A percentile compares a stretch with the other conserved stretches of the same genome.
phyloP scores from a whole-genome alignment of 495 filamentous ascomycete genomes.

The Xylaria acuta region DNA sequence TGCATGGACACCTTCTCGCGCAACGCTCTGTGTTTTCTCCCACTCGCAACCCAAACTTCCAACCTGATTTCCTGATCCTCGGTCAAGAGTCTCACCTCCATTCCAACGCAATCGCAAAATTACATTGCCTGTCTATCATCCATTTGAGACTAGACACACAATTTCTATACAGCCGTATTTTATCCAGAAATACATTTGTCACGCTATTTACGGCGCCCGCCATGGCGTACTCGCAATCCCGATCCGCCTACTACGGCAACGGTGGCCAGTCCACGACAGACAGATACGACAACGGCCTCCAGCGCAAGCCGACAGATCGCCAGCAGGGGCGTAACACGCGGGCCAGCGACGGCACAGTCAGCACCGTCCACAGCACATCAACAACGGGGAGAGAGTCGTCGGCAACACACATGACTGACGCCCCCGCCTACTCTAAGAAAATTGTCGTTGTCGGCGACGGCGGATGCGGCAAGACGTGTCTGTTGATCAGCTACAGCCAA shows the following conservation, averaged over 20 bases:
- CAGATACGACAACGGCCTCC: constrained; percentile 48
- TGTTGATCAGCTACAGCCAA: constrained; percentile 97
- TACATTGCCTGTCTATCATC: constrained; percentile 2
- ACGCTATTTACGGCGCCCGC: constrained; percentile 21
- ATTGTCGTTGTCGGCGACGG: constrained; percentile 98
- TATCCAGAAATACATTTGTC: constrained; percentile 26
- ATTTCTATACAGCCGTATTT: constrained; percentile 1
- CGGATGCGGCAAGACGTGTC: constrained; percentile 97
- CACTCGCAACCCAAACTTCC: constrained; percentile 21
- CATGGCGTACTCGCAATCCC: constrained; percentile 55
- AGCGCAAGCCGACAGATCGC: constrained; percentile 46
- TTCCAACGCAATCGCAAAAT: constrained; percentile 25
- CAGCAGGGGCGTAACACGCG: constrained; percentile 52
- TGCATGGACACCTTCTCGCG: constrained; percentile 3
- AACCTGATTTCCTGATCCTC: constrained; percentile 30
- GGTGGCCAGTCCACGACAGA: constrained; percentile 38
- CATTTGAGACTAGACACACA: constrained; percentile 20
- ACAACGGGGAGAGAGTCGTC: constrained; percentile 72
- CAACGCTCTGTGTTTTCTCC: constrained; percentile 23
- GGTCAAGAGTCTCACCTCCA: constrained; percentile 37
- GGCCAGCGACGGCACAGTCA: constrained; percentile 77
- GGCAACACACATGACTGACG: constrained; percentile 84
- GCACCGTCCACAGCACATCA: constrained; percentile 69
- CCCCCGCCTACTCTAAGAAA: constrained; percentile 95
- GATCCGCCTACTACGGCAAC: constrained; percentile 51